phyloP scores from a whole-genome alignment of 2,329 filamentous ascomycete species.

The Phialophora expanda region DNA sequence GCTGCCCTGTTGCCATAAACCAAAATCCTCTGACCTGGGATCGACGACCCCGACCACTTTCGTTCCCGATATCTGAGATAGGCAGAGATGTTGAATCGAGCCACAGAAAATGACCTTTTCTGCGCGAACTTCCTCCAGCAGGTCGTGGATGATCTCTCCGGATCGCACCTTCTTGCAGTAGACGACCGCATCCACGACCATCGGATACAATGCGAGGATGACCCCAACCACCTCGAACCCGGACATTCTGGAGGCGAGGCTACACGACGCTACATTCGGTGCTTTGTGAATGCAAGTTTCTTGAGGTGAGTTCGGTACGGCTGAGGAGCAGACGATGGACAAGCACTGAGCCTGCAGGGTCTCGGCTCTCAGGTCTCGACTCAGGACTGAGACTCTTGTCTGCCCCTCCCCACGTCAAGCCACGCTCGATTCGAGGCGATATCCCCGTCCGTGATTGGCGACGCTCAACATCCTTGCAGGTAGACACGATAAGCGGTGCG shows the following conservation, averaged over 20 bases:
- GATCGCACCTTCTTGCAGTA: neutral
- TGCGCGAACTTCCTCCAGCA: slow-evolving; percentile 6
- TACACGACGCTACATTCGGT: neutral
- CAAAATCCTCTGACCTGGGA: neutral
- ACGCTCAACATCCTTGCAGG: neutral
- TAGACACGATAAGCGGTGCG: neutral
- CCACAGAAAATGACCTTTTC: slow-evolving; percentile 9
- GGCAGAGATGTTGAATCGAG: slow-evolving; percentile 13
- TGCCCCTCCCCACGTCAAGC: neutral
- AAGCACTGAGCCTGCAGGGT: neutral
- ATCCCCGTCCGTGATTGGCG: neutral
- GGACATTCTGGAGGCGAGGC: neutral
- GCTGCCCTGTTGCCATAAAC: neutral
- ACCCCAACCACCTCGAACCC: neutral
- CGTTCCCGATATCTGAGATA: neutral
- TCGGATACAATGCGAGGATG: neutral
- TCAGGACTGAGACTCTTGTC: neutral
- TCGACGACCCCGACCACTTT: neutral
- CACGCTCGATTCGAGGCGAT: neutral
- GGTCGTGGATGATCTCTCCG: slow-evolving; percentile 10
- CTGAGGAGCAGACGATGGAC: neutral
- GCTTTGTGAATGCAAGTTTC: neutral
- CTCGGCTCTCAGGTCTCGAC: neutral
- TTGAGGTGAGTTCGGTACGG: neutral
- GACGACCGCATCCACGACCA: neutral